These are phyloP conservation scores for Apiospora aurea DNA, from an alignment of 2,329 filamentous ascomycete genomes.

Conservation along the genomic window DNA sequence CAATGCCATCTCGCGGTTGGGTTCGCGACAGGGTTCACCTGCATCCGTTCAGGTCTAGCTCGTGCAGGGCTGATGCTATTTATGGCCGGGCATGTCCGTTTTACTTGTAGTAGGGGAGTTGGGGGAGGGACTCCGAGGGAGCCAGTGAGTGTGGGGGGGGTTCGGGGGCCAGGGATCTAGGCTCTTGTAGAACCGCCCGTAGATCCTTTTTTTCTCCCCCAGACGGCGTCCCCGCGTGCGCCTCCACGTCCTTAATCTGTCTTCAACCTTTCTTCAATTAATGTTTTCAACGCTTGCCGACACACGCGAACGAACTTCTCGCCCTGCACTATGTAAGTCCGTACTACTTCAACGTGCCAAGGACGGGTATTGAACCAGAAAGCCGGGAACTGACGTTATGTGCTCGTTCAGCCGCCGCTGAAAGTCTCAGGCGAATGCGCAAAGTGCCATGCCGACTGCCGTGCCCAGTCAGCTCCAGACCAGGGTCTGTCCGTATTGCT, in stretches of 20 bases:
- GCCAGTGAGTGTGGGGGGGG: neutral
- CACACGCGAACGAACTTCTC: neutral
- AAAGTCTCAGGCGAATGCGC: neutral
- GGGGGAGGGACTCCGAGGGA: too few relatives aligned
- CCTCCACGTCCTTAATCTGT: neutral
- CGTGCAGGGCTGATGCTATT: constrained; percentile 10
- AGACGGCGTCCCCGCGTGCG: neutral
- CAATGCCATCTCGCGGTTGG: neutral
- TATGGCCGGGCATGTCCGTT: neutral
- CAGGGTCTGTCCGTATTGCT: too few relatives aligned
- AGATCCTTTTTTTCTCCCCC: neutral
- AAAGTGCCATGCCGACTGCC: neutral
- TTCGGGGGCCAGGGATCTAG: neutral
- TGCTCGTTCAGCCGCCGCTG: neutral
- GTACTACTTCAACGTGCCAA: neutral
- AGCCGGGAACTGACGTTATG: neutral
- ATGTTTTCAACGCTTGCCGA: neutral
- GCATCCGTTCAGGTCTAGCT: neutral
- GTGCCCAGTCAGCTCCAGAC: neutral
- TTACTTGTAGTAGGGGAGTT: too few relatives aligned
- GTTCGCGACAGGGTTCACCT: neutral
- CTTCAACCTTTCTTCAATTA: neutral
- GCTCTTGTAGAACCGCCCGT: neutral
- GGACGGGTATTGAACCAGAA: neutral
- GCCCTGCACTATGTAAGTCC: neutral